A percentile compares a stretch with the other conserved stretches of the same genome.
Conservation (phyloP, 2,329 filamentous ascomycete species). For the Apiospora aurea region DNA sequence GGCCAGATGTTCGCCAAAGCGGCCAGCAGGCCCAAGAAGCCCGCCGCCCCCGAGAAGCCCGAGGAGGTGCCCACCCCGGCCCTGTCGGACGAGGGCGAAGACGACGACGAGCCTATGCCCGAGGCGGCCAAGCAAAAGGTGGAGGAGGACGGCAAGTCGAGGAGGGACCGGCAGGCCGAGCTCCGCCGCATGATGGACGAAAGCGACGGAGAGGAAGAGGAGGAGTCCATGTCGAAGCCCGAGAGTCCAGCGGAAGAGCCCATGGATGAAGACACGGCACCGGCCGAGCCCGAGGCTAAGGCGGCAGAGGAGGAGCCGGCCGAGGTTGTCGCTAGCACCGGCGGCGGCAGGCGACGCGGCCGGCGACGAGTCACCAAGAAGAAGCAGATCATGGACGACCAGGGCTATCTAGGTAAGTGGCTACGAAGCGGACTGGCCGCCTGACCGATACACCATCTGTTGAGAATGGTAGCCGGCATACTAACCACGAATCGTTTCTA, state of each 20-base stretch:
- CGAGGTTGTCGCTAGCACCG: slow-evolving; percentile 38
- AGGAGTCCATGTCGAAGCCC: slow-evolving; percentile 34
- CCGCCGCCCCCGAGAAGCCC: slow-evolving; percentile 29
- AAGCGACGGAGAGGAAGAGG: slow-evolving; percentile 42
- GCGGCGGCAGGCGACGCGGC: slow-evolving; percentile 40
- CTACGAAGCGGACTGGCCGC: not conserved
- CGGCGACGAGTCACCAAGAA: slow-evolving; percentile 42
- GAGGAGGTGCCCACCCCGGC: slow-evolving; percentile 35
- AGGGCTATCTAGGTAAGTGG: slow-evolving; percentile 39
- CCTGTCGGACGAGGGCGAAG: slow-evolving; percentile 44
- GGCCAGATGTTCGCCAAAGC: slow-evolving; percentile 45
- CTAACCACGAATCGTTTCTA: slow-evolving; percentile 1
- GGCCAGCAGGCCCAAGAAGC: slow-evolving; percentile 43
- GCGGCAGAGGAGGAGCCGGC: slow-evolving; percentile 26
- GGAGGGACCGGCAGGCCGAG: slow-evolving; percentile 39
- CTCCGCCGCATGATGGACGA: slow-evolving; percentile 45
- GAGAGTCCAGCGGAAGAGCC: slow-evolving; percentile 38
- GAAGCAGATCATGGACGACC: slow-evolving; percentile 45
- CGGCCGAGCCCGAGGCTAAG: slow-evolving; percentile 16
- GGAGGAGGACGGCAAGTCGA: slow-evolving; percentile 33
- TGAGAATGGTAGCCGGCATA: not conserved
- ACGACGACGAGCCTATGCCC: slow-evolving; percentile 38
- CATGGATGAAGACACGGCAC: slow-evolving; percentile 36
- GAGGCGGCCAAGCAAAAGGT: slow-evolving; percentile 35
- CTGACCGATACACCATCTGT: not conserved